Base-by-base conservation (phyloP, 2,329 filamentous ascomycete genomes). In the Venturiaceae sp. region DNA sequence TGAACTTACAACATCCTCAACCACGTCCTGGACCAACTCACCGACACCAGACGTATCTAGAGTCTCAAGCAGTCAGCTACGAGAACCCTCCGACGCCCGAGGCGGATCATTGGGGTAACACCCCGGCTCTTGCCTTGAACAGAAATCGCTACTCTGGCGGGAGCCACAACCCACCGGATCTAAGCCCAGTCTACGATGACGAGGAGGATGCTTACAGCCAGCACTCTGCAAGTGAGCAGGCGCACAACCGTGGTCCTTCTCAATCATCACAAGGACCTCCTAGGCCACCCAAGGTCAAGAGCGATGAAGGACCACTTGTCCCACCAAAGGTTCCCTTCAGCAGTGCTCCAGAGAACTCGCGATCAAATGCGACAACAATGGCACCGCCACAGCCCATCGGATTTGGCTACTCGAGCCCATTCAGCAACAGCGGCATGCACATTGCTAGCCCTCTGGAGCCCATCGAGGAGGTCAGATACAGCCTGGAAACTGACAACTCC, bases 1-100 rank as follows among this genome's bases (percentile, higher is more conserved):
- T 92, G 58, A 90, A 90, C 66, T 75, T 92, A 39, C 84, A 90
- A 67, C 88, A 92, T 70, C 88, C 88, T 5, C 88, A 92, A 69
- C 88, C 88, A 8, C 79, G 87, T 30, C 84, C 82, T 19, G 88
- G 88, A 0, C 84, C 88, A 58, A 89, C 85, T 0, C 83, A 87
- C 68, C 84, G 85, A 28, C 89, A 90, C 71, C 84, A 88, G 65
- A 87, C 82, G 28, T 83, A 86, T 1, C 77, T 92, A 21, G 88
- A 92, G 73, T 83, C 80, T 8, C 85, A 88, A 61, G 88, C 88
- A 3, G 91, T 83, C 67, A 81, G 84, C 46, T 72, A 72, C 39
- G 54, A 46, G 23, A 53, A 53, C 19, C 55, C 55, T 47, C 58
- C 58, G 2, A 58, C 58, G 14, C 32, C 39, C 62, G 66, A 52